Conservation (phyloP, 768 basidiomycete species). For the Thelephora ganbajun region DNA sequence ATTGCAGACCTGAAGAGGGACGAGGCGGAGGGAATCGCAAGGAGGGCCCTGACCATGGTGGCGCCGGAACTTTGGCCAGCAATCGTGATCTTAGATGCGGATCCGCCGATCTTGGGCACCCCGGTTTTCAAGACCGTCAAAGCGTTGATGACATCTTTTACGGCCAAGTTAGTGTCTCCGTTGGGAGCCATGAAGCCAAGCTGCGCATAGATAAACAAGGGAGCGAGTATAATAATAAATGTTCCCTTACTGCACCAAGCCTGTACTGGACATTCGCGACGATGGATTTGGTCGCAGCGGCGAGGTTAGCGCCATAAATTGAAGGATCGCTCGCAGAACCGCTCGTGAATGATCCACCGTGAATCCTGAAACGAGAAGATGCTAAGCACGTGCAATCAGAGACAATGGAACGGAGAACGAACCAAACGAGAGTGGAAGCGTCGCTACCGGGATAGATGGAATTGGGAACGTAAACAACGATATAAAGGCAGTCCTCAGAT, state of each 20-base stretch:
- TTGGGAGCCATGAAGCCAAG: constrained; percentile 66
- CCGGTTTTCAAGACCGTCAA: constrained; percentile 47
- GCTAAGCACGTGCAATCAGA: neutral
- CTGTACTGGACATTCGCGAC: constrained; percentile 79
- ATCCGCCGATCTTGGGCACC: constrained; percentile 55
- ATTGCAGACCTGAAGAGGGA: constrained; percentile 67
- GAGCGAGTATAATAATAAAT: neutral
- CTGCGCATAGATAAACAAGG: constrained; percentile 19
- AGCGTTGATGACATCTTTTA: constrained; percentile 54
- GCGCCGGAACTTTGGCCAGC: constrained; percentile 81
- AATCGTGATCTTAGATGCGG: constrained; percentile 47
- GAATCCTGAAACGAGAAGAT: constrained; percentile 46
- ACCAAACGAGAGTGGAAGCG: constrained; percentile 50
- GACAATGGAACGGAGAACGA: constrained; percentile 10
- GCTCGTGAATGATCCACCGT: constrained; percentile 68
- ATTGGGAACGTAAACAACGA: constrained; percentile 58
- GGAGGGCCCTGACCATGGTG: constrained; percentile 60
- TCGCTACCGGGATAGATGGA: constrained; percentile 18
- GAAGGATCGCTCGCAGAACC: constrained; percentile 63
- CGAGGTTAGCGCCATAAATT: constrained; percentile 67
- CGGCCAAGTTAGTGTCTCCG: constrained; percentile 56
- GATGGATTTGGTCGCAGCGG: constrained; percentile 55
- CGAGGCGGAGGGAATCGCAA: constrained; percentile 58
- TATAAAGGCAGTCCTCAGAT: constrained; percentile 72
- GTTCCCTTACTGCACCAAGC: constrained; percentile 49